Base-by-base conservation (phyloP, 2,329 filamentous ascomycete species). In the Sclerotiophoma versabilis region DNA sequence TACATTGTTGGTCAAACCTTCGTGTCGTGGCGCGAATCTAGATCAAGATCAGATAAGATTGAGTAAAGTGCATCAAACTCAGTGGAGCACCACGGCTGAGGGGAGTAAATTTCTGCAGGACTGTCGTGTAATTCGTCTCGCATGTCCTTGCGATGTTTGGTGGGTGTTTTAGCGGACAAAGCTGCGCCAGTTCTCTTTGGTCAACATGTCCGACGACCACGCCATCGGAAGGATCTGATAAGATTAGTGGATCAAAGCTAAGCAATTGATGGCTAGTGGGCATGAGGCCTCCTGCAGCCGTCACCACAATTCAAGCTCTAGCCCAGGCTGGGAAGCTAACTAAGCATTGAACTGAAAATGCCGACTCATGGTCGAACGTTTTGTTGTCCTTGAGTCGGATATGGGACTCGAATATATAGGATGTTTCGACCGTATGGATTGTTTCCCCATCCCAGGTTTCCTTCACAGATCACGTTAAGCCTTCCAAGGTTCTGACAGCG, bases 11-110 rank as follows among this genome's bases (percentile, higher is more conserved):
- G 19, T 34, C 26, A 44, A 49, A 34, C 10, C 10, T 34, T 48
- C 50, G 20, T 43, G 33, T 44, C 39, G 32, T 54, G 48, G 46
- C 55, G 42, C 30, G 22, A 43, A 58, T 58, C 55, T 58, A 60
- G 58, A 60, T 60, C 49, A 42, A 58, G 58, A 60, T 60, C 38
- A 58, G 51, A 60, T 60, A 60, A 58, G 36, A 56, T 58, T 17
- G 22, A 41, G 44, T 44, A 20, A 15, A 46, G 27, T 23, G 22
- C 32, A 49, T 32, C 20, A 29, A 38, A 27, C 15, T 12, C 4
- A 22, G 38, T 48, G 30, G 49, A 49, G 45, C 14, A 39, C 14
- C 17, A 32, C 45, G 39, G 51, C 33, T 44, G 15, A 48, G 20
- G 33, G 20, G 20, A 26, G 43, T 43, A 53, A 47, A 53, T 30